Percentiles rank a stretch among this genome's conserved stretches.
These are phyloP conservation scores for Limnanthes douglasii DNA, from an alignment of 345 rosid genomes.

Conservation along the genomic window DNA sequence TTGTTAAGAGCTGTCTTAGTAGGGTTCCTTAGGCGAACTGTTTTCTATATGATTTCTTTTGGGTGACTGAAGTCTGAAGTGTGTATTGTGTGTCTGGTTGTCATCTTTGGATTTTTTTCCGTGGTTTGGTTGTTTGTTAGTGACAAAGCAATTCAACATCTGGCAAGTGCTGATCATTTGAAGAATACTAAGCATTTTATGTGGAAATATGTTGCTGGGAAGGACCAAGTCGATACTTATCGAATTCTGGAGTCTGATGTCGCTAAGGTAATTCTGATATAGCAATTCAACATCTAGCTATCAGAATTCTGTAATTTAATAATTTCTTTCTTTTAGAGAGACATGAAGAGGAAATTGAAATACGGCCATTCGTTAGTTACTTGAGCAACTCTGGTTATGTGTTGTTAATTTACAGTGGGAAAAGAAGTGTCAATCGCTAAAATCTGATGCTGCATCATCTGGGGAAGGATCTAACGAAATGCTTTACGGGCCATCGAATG, in stretches of 20 bases:
- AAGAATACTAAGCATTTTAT: constrained; percentile 72
- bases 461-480: constrained; percentile 19
- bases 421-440: constrained; percentile 36
- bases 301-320: too few relatives aligned
- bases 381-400: constrained; percentile 1
- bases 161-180: constrained; percentile 47
- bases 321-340: too few relatives aligned
- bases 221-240: constrained; percentile 39
- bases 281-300: too few relatives aligned
- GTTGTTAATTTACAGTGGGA: constrained; percentile 44
- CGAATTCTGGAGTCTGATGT: constrained; percentile 37
- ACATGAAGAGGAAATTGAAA: too few relatives aligned
- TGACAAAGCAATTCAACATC: constrained; percentile 52
- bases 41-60: background rate
- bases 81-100: background rate
- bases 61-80: background rate
- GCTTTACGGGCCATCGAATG: constrained; percentile 31
- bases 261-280: constrained; percentile 75
- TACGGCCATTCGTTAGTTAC: background rate
- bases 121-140: constrained; percentile 16
- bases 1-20: too few relatives aligned
- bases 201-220: constrained; percentile 55
- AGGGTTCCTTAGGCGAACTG: too few relatives aligned
- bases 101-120: background rate
- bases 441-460: constrained; percentile 23